Evolutionary conservation across 2,329 filamentous ascomycete species (phyloP), one percentile per base, ranked within the genome.

Genomic region (Ilyonectria destructans): DNA sequence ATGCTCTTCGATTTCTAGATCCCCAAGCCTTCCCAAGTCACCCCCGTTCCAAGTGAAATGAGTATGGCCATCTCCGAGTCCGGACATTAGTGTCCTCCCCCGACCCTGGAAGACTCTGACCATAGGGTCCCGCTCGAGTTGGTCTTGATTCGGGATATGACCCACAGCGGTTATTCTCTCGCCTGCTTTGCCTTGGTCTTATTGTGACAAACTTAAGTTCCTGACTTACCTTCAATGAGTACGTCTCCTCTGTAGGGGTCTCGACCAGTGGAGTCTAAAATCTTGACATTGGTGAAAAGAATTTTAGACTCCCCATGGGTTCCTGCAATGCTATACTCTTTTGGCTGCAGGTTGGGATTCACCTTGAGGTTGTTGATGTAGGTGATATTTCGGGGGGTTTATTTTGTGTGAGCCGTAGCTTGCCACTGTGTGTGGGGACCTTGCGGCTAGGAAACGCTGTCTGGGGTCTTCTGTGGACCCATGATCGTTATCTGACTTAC

Each of bases 41-140:
- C 67, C 69, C 13, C 61, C 69, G 15, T 71, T 71, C 69, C 69
- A 71, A 2, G 60, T 71, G 17, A 71, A 71, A 37, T 71, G 67
- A 1, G 67, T 63, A 40, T 71, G 64, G 1, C 49, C 61, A 54
- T 71, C 69, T 43, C 69, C 67, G 1, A 65, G 48, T 2, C 67
- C 64, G 4, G 67, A 71, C 67, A 70, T 71, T 6, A 70, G 61
- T 12, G 67, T 70, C 19, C 69, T 56, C 3, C 69, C 68, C 35
- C 49, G 49, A 1, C 67, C 69, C 4, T 70, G 52, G 7, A 71
- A 60, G 1, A 71, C 55, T 2, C 64, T 49, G 15, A 71, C 64
- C 3, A 7, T n/a, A 5, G 57, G 62, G 40, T 65, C 37, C 15
- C 31, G 43, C 23, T 65, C 19, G 8, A 56, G 43, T 15, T 57